phyloP scores from a whole-genome alignment of 2,329 filamentous ascomycete genomes.

The Sphaerostilbella broomeana region DNA sequence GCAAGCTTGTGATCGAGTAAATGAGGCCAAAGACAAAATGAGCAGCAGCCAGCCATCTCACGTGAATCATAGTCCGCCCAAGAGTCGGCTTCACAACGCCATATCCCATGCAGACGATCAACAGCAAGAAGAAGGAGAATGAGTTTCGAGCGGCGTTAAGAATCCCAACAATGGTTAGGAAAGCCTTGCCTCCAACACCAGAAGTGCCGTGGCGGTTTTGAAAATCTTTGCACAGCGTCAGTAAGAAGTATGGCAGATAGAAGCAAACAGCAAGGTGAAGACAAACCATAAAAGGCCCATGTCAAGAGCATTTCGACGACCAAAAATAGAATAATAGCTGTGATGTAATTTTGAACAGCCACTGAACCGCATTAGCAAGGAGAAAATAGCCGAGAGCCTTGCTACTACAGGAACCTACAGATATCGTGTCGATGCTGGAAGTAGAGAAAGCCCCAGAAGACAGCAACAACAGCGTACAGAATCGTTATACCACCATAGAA shows the following conservation, averaged over 20 bases:
- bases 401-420: conserved; percentile 64
- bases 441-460: conserved; percentile 89
- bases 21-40: conserved; percentile 95
- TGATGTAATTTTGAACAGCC: conserved; percentile 98
- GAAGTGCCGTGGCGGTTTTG: conserved; percentile 77
- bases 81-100: conserved; percentile 93
- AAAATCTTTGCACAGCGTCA: conserved; percentile 58
- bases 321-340: conserved; percentile 88
- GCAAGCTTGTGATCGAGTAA: conserved; percentile 82
- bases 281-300: conserved; percentile 87
- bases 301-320: conserved; percentile 97
- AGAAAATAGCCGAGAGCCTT: too few relatives aligned
- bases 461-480: conserved; percentile 79
- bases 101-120: conserved; percentile 99
- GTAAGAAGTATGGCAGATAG: conserved; percentile 1
- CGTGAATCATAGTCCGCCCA: conserved; percentile 88
- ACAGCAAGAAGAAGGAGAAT: conserved; percentile 94
- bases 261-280: too few relatives aligned
- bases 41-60: conserved; percentile 80
- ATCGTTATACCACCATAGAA: conserved; percentile 96
- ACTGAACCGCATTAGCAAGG: conserved; percentile 41
- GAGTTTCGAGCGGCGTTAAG: conserved; percentile 93
- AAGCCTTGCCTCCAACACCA: conserved; percentile 72
- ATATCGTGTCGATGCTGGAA: conserved; percentile 93
- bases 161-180: conserved; percentile 87